A percentile compares a stretch with the other conserved stretches of the same genome.
Evolutionary conservation across 345 rosid species (phyloP).

Genomic region (Durio zibethinus): DNA sequence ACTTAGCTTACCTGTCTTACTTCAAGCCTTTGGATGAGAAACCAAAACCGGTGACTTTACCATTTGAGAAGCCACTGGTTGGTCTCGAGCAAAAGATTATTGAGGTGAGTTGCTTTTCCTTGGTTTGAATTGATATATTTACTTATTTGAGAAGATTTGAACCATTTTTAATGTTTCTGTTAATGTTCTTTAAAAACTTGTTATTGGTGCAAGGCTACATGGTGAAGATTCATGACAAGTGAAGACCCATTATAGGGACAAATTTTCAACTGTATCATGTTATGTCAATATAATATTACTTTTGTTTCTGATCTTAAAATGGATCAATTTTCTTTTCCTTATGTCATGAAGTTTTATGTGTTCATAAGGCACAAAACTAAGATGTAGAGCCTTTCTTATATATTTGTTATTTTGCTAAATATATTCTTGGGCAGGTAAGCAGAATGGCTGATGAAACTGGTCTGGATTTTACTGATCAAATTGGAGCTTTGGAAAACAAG

Average conservation of each 20-base stretch:
- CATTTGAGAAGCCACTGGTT: conserved; percentile 32
- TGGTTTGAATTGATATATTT: background rate
- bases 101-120: conserved; percentile 16
- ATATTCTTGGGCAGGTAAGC: conserved; percentile 19
- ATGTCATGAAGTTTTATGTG: background rate
- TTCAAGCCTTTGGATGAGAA: conserved; percentile 29
- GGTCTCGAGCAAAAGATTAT: conserved; percentile 31
- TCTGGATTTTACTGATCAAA: conserved; percentile 29
- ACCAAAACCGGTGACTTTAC: conserved; percentile 30
- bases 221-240: too few relatives aligned
- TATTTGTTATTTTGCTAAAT: conserved; percentile 6
- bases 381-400: background rate
- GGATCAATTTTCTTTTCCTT: background rate
- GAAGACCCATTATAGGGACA: too few relatives aligned
- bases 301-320: background rate
- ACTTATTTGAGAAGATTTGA: background rate
- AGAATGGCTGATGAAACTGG: conserved; percentile 35
- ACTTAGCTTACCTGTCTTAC: conserved; percentile 13
- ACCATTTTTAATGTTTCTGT: background rate
- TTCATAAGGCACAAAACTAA: background rate
- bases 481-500: conserved; percentile 28
- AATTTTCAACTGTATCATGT: background rate
- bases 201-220: too few relatives aligned
- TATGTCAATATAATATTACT: background rate
- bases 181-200: too few relatives aligned